phyloP scores from a whole-genome alignment of 371 early-diverging fungal genomes.

The Mucor sp. region DNA sequence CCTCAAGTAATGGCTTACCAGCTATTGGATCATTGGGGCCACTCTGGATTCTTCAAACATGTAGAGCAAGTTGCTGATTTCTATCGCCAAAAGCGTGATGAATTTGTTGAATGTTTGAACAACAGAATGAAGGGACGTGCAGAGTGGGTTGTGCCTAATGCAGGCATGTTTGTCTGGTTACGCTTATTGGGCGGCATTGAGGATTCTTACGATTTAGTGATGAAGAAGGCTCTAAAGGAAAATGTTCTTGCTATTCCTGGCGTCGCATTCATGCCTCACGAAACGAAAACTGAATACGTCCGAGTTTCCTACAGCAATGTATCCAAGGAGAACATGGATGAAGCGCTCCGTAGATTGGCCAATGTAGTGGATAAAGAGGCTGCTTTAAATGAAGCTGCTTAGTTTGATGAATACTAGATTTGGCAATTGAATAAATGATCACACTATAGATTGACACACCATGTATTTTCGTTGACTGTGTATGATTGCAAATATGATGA shows the following conservation, averaged over 20 bases:
- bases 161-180: conserved; percentile 88
- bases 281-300: conserved; percentile 35
- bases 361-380: conserved; percentile 33
- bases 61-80: conserved; percentile 55
- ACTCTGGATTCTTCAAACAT: conserved; percentile 70
- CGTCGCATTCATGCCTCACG: conserved; percentile 30
- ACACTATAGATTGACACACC: background rate
- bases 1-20: conserved; percentile 68
- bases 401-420: background rate
- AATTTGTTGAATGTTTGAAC: conserved; percentile 58
- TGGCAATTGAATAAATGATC: background rate
- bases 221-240: conserved; percentile 69
- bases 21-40: conserved; percentile 65
- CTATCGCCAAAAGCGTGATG: conserved; percentile 67
- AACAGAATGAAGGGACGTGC: conserved; percentile 63
- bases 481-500: no score
- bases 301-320: conserved; percentile 71
- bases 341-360: conserved; percentile 59
- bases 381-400: background rate
- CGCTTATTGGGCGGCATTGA: conserved; percentile 59
- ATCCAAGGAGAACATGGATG: conserved; percentile 63
- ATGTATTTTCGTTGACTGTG: background rate
- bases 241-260: conserved; percentile 78
- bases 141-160: conserved; percentile 70
- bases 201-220: conserved; percentile 68